Conservation (phyloP, 2,329 filamentous ascomycete genomes). For the Cordyceps farinosa region DNA sequence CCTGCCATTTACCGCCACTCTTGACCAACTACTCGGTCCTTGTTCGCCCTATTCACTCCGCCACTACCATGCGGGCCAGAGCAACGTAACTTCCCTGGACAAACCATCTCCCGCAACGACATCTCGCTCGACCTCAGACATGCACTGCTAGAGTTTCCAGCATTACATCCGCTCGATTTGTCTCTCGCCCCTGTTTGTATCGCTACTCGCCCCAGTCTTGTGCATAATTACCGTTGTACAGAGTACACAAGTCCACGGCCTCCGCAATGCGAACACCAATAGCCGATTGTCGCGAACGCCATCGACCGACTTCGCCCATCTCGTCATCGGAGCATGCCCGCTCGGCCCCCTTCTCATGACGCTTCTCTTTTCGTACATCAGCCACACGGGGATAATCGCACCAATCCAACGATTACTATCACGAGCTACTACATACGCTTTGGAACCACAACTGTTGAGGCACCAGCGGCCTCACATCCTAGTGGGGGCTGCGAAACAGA, state of each 20-base stretch:
- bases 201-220: neutral
- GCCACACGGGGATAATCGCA: constrained; percentile 8
- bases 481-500: neutral
- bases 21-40: no score
- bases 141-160: neutral
- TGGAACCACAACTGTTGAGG: neutral
- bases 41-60: neutral
- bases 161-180: neutral
- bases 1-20: no score
- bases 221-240: no score
- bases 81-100: neutral
- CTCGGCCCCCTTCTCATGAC: neutral
- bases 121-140: neutral
- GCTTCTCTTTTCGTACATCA: neutral
- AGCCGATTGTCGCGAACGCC: no score
- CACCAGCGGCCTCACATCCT: neutral
- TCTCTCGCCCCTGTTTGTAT: neutral
- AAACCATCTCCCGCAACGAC: neutral
- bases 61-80: neutral
- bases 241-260: neutral
- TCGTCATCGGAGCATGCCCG: neutral
- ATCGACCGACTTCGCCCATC: no score
- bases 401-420: neutral
- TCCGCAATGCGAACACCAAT: neutral
- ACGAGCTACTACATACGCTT: neutral